Evolutionary conservation across 768 basidiomycete species (phyloP).

Genomic region (Boletus bicolor): DNA sequence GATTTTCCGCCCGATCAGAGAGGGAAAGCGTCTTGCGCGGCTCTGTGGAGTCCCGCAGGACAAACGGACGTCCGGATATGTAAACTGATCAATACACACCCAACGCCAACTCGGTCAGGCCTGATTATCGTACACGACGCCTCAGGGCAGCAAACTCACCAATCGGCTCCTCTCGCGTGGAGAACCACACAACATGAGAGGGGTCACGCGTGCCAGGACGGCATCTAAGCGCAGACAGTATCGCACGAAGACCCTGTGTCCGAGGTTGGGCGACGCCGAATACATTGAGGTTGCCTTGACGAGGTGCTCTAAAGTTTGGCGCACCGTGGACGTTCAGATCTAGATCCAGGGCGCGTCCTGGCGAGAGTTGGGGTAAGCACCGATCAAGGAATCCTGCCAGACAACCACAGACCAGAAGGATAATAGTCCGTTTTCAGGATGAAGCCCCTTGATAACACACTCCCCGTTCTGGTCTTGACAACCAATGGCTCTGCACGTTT

Average conservation of each 20-base stretch:
- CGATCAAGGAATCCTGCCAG: background rate
- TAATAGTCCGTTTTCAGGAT: conserved; percentile 94
- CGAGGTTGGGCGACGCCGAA: conserved; percentile 96
- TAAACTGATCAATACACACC: conserved; percentile 46
- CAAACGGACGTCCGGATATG: conserved; percentile 90
- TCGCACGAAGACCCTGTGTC: conserved; percentile 84
- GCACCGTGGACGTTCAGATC: conserved; percentile 92
- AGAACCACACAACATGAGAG: conserved; percentile 90
- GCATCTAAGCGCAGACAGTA: conserved; percentile 80
- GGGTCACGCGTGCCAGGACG: conserved; percentile 60
- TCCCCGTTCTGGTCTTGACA: conserved; percentile 80
- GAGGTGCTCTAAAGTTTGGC: conserved; percentile 89
- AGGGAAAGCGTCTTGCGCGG: conserved; percentile 75
- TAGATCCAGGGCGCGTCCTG: conserved; percentile 85
- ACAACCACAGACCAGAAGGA: conserved; percentile 56
- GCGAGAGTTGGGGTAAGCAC: conserved; percentile 1
- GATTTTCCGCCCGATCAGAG: conserved; percentile 90
- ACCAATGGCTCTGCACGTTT: conserved; percentile 67
- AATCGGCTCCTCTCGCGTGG: conserved; percentile 93
- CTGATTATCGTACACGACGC: background rate
- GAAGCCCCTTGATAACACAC: conserved; percentile 82
- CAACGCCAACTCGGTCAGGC: conserved; percentile 1
- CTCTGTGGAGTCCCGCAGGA: conserved; percentile 81
- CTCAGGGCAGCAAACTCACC: conserved; percentile 44
- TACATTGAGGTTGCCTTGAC: conserved; percentile 78